Evolutionary conservation across 495 filamentous ascomycete genomes (phyloP).

Genomic region (Evernia prunastri): DNA sequence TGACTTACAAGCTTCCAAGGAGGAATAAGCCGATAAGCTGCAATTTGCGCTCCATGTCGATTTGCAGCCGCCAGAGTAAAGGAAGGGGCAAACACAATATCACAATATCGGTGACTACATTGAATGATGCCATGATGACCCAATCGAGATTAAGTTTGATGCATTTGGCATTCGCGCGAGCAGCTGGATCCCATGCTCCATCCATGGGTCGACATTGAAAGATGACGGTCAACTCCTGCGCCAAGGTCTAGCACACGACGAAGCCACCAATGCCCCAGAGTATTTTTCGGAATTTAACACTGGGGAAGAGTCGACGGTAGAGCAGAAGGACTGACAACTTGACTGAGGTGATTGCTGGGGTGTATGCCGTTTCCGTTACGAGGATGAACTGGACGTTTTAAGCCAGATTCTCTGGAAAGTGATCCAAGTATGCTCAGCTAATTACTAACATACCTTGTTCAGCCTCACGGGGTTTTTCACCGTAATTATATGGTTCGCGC

Average conservation of each 20-base stretch:
- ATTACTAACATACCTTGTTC: slow-evolving; percentile 1
- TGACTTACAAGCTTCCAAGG: slow-evolving; percentile 29
- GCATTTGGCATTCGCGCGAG: slow-evolving; percentile 7
- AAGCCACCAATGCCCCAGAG: slow-evolving; percentile 29
- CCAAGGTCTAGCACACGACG: slow-evolving; percentile 30
- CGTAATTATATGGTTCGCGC: not conserved
- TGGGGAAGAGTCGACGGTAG: slow-evolving; percentile 35
- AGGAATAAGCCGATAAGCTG: slow-evolving; percentile 27
- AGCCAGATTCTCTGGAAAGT: not conserved
- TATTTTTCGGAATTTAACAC: slow-evolving; percentile 22
- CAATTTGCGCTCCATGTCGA: slow-evolving; percentile 24
- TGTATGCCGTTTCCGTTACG: slow-evolving; percentile 33
- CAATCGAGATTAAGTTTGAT: not conserved
- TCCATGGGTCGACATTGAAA: slow-evolving; percentile 35
- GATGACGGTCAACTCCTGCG: slow-evolving; percentile 30
- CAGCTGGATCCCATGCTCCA: slow-evolving; percentile 8
- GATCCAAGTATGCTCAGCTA: not conserved
- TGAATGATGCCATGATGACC: slow-evolving; percentile 6
- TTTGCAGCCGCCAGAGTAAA: slow-evolving; percentile 23
- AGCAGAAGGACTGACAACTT: slow-evolving; percentile 39
- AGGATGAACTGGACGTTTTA: slow-evolving; percentile 12
- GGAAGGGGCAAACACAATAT: slow-evolving; percentile 15
- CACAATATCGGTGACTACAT: slow-evolving; percentile 14
- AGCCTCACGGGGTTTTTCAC: not conserved
- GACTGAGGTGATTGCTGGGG: slow-evolving; percentile 31